A percentile compares a stretch with the other conserved stretches of the same genome.
phyloP scores from a whole-genome alignment of 306 rosid species.

The Cicer yamashitae region DNA sequence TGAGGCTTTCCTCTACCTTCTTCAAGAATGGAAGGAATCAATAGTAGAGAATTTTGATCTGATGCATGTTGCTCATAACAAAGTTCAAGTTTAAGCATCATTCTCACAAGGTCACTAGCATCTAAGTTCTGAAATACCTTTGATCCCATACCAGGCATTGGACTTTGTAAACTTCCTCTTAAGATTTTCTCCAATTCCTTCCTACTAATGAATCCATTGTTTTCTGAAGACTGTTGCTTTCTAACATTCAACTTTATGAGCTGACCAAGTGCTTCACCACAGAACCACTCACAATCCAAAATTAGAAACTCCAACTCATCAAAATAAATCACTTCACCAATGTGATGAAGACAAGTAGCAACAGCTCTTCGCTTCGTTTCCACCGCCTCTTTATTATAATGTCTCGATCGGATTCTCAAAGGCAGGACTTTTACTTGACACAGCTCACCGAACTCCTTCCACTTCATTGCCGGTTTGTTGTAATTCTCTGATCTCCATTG shows the following conservation, averaged over 20 bases:
- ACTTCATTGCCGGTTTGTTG: conserved; percentile 94
- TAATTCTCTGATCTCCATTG: conserved; percentile 92
- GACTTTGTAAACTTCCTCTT: conserved; percentile 77
- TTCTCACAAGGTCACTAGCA: conserved; percentile 79
- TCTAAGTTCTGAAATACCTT: conserved; percentile 88
- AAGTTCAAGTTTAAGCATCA: conserved; percentile 96
- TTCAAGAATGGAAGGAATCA: conserved; percentile 87
- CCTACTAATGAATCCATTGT: conserved; percentile 72
- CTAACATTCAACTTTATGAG: conserved; percentile 70
- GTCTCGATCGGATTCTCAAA: conserved; percentile 79
- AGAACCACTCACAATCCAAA: conserved; percentile 92
- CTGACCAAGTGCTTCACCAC: conserved; percentile 85
- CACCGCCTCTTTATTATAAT: conserved; percentile 66
- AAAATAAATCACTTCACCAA: conserved; percentile 88
- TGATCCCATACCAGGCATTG: conserved; percentile 82
- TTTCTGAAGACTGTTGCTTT: conserved; percentile 63
- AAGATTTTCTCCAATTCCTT: conserved; percentile 81
- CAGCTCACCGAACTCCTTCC: conserved; percentile 86
- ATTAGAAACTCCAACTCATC: conserved; percentile 82
- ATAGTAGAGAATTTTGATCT: conserved; percentile 64
- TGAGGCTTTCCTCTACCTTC: conserved; percentile 92
- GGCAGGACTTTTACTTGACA: conserved; percentile 80
- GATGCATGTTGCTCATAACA: conserved; percentile 87
- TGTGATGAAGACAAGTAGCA: conserved; percentile 86
- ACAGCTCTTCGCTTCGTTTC: conserved; percentile 72